Evolutionary conservation across 164 flowering plant genomes (phyloP), one percentile per base, ranked within the genome.

Genomic region (Protea cynaroides): DNA sequence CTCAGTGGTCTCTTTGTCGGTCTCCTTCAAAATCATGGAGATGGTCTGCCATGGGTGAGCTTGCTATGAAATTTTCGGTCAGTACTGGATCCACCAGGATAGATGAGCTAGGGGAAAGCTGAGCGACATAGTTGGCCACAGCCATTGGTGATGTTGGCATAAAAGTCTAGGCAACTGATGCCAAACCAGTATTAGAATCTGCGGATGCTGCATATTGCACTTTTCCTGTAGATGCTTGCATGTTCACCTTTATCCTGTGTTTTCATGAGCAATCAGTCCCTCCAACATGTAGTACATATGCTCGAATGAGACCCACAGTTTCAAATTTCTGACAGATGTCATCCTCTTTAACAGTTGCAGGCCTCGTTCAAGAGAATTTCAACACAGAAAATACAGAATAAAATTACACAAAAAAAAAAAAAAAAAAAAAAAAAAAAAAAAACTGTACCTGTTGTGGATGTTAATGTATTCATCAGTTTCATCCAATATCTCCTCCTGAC

Each of bases 381-480:
- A 9, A 8, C 7, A 59, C 5, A 34, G 25, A 19, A 19, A 62
- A 19, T 10, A 21, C 24, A 14, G 36, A 9, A 25, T 15, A 19
- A 44, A 46, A 59, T 54, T 14, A 17, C 22, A 66, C n/a, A n/a
- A n/a, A n/a, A n/a, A n/a, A n/a, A 18, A 7, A 49, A 1, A 38
- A 52, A 23, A 18, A 7, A 49, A 1, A 38, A 52, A 23, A 18
- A 7, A 49, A 1, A 38, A 52, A 18, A 7, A 49, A 1, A 38
- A 52, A 23, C 0, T 44, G 71, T 79, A 92, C 98, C 91, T 86
- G 76, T 92, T 92, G 73, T 90, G 96, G 63, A 90, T 85, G 65
- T 92, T 85, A 53, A 92, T 87, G 55, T 89, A 92, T 74, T 88
- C 96, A 78, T 92, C 98, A 12, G 96, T 89, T 73, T 92, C 98